A percentile compares a stretch with the other conserved stretches of the same genome.
phyloP scores from a whole-genome alignment of 208 protist genomes.

The Acanthamoeba culbertsoni region DNA sequence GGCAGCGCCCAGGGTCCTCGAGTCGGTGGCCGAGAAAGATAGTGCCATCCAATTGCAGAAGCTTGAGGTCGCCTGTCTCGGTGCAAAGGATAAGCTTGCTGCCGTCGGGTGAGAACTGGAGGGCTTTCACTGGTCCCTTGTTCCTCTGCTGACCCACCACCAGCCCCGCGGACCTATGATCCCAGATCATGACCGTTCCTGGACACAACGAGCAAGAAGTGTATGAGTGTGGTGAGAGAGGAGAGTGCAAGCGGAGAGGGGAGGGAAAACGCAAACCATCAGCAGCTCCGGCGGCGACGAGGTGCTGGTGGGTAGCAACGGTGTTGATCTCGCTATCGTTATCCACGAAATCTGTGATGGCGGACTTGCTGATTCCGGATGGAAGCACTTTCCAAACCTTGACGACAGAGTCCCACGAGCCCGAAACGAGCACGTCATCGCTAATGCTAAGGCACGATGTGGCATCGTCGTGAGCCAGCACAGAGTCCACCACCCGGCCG shows the following conservation, averaged over 20 bases:
- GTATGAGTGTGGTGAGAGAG: too few relatives aligned
- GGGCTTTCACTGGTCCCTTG: not conserved
- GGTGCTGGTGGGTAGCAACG: not conserved
- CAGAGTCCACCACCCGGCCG: constrained; percentile 65
- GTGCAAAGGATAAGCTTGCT: not conserved
- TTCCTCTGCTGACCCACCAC: not conserved
- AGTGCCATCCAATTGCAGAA: not conserved
- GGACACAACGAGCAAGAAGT: too few relatives aligned
- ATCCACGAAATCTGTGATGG: not conserved
- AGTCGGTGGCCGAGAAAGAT: not conserved
- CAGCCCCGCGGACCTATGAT: not conserved
- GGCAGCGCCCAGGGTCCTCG: not conserved
- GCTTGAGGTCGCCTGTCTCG: not conserved
- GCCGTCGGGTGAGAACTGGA: not conserved
- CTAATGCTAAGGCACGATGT: constrained; percentile 63
- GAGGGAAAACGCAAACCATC: not conserved
- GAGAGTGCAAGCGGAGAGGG: too few relatives aligned
- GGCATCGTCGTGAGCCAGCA: constrained; percentile 76
- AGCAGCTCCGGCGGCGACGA: not conserved
- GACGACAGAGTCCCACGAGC: not conserved
- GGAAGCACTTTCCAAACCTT: not conserved
- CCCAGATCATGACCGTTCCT: not conserved
- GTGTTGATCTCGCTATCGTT: constrained; percentile 3
- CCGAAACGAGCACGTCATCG: constrained; percentile 58
- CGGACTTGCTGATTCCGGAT: not conserved